Evolutionary conservation across 2,329 filamentous ascomycete genomes (phyloP).

Genomic region (Tetracladium maxilliforme): DNA sequence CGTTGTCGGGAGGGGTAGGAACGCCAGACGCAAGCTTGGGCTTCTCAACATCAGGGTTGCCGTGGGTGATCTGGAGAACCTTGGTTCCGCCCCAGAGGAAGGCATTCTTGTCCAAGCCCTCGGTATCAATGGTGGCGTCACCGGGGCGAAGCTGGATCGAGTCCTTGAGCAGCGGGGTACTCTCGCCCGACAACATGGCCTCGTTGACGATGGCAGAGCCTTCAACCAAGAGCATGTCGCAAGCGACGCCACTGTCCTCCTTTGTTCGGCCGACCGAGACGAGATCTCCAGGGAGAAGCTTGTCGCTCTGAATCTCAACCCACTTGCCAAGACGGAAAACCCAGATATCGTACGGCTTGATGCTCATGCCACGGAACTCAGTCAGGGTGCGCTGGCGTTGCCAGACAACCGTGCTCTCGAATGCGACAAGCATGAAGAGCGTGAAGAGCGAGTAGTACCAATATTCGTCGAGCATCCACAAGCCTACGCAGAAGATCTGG

Average conservation of each 20-base stretch:
- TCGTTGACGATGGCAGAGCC: slow-evolving; percentile 97
- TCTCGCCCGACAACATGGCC: slow-evolving; percentile 97
- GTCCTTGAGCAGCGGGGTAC: slow-evolving; percentile 91
- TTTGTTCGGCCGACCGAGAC: slow-evolving; percentile 88
- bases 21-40: slow-evolving; percentile 63
- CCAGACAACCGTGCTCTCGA: slow-evolving; percentile 98
- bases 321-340: slow-evolving; percentile 80
- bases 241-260: slow-evolving; percentile 92
- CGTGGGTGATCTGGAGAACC: slow-evolving; percentile 87
- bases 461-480: slow-evolving; percentile 99
- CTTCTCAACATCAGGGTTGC: slow-evolving; percentile 60
- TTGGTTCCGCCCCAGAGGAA: slow-evolving; percentile 97
- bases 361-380: slow-evolving; percentile 98
- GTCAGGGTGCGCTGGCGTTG: slow-evolving; percentile 89
- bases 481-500: slow-evolving; percentile 93
- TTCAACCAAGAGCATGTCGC: slow-evolving; percentile 90
- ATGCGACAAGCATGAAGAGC: slow-evolving; percentile 92
- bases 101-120: slow-evolving; percentile 90
- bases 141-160: slow-evolving; percentile 80
- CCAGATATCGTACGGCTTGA: slow-evolving; percentile 93
- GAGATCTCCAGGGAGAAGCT: slow-evolving; percentile 82
- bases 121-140: slow-evolving; percentile 68
- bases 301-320: slow-evolving; percentile 79
- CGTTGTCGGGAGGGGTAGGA: slow-evolving; percentile 75
- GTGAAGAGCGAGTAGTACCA: slow-evolving; percentile 99